These are phyloP conservation scores for Alternaria metachromatica DNA, from an alignment of 2,329 filamentous ascomycete species.

Conservation along the genomic window DNA sequence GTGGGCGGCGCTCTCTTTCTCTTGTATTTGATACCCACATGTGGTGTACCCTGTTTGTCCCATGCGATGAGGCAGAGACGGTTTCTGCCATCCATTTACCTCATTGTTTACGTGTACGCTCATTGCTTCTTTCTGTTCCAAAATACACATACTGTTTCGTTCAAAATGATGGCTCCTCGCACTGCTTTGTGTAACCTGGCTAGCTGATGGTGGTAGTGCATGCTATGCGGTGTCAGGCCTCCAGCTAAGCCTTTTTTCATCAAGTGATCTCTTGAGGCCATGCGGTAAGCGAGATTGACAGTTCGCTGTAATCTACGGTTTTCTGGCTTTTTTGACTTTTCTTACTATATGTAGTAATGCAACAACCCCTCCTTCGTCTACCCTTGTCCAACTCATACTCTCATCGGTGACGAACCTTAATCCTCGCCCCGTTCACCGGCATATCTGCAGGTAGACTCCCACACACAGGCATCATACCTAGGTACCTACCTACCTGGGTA, in stretches of 20 bases:
- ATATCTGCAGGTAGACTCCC: neutral
- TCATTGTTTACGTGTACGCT: neutral
- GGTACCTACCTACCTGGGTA: neutral
- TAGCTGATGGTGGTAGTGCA: neutral
- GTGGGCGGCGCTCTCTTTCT: slow-evolving; percentile 1
- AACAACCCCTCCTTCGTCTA: neutral
- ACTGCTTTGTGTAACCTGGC: neutral
- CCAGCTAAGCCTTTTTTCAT: neutral
- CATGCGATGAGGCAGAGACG: neutral
- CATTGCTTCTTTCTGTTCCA: neutral
- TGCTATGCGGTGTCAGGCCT: neutral
- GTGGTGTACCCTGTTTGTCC: slow-evolving; percentile 7
- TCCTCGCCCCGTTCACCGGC: neutral
- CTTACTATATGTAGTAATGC: neutral
- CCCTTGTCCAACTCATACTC: neutral
- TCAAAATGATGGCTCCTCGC: neutral
- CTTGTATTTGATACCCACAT: slow-evolving; percentile 12
- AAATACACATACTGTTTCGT: neutral
- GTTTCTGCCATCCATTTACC: neutral
- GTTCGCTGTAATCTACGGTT: slow-evolving; percentile 2
- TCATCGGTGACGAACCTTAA: neutral
- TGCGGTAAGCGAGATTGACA: slow-evolving; percentile 8
- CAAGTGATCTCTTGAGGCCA: neutral
- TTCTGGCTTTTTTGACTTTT: neutral
- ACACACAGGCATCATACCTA: neutral